Percentiles rank a stretch among this genome's conserved stretches.
phyloP scores from a whole-genome alignment of 2,329 filamentous ascomycete species.

The Fusarium torreyae region DNA sequence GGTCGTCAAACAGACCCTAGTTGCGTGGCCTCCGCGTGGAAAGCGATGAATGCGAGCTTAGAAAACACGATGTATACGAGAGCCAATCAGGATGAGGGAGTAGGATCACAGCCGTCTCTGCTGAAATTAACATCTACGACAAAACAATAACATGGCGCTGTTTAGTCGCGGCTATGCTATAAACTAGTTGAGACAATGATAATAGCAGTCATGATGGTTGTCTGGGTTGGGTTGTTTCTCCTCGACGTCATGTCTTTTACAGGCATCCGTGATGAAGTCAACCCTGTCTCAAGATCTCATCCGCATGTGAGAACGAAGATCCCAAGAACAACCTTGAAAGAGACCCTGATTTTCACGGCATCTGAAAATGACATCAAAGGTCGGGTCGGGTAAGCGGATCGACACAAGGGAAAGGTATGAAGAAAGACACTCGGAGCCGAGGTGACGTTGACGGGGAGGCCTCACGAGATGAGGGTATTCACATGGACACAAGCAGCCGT shows the following conservation, averaged over 20 bases:
- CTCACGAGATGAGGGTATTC: conserved; percentile 48
- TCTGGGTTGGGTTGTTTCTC: not conserved
- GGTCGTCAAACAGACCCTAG: not conserved
- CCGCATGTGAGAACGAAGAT: conserved; percentile 13
- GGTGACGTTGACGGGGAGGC: conserved; percentile 8
- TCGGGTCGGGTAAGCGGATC: conserved; percentile 9
- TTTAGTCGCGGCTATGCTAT: not conserved
- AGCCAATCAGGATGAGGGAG: conserved; percentile 27
- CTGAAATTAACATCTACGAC: not conserved
- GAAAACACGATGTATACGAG: conserved; percentile 12
- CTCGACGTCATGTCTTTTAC: not conserved
- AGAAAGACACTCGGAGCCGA: conserved; percentile 26
- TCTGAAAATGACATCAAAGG: not conserved
- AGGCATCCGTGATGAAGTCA: not conserved
- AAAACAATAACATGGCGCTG: not conserved
- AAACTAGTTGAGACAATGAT: not conserved
- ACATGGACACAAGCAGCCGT: conserved; percentile 31
- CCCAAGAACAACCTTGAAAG: not conserved
- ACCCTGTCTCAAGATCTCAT: not conserved
- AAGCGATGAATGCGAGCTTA: conserved; percentile 42
- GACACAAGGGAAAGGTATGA: conserved; percentile 4
- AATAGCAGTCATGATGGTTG: not conserved
- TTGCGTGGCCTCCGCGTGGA: conserved; percentile 4
- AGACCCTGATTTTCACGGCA: conserved; percentile 19
- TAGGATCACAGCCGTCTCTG: not conserved